Evolutionary conservation across 768 basidiomycete genomes (phyloP), one percentile per base, ranked within the genome.

Genomic region (Tricholoma terreum): DNA sequence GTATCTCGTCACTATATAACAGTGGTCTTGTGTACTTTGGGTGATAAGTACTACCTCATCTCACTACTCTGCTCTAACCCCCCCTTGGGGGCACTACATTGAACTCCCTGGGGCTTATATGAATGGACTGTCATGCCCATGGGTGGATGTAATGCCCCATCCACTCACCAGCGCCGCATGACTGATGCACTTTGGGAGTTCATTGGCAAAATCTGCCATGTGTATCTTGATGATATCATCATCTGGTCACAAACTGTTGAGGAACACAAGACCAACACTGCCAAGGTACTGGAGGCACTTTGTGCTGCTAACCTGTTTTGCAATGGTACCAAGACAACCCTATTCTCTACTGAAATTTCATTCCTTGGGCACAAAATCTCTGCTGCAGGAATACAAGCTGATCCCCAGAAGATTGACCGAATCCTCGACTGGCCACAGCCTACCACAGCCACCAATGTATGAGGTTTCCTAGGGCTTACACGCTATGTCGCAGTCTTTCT

Each of bases 401-500:
- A 46, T 8, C 22, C 45, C 45, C 24, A 5, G 4, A 46, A 46
- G 14, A 46, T 12, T 27, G 22, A 46, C 45, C 11, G 7, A 2
- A 46, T 46, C 15, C 4, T 12, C 11, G 3, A 22, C 24, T 46
- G 45, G 45, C 45, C 45, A 19, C 45, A 46, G 8, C 45, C 15
- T 15, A 46, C 24, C 14, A 46, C 24, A 6, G 45, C 45, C 22
- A 46, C 45, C 45, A 46, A 46, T 46, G 45, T n/a, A 22, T 6
- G 45, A 0, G 61, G 66, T 0, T 77, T 75, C 54, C 57, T 77
- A 0, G 71, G 74, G 0, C 55, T 77, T 0, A 66, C 67, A 0
- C 58, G 67, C 0, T 78, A 74, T 27, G 24, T 27, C 24, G 24
- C 24, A 27, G 24, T 27, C 24, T 27, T 27, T 27, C 24, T 27